Percentiles rank a stretch among this genome's conserved stretches.
Evolutionary conservation across 2,329 filamentous ascomycete species (phyloP).

Genomic region (Trichoderma aggressivum): DNA sequence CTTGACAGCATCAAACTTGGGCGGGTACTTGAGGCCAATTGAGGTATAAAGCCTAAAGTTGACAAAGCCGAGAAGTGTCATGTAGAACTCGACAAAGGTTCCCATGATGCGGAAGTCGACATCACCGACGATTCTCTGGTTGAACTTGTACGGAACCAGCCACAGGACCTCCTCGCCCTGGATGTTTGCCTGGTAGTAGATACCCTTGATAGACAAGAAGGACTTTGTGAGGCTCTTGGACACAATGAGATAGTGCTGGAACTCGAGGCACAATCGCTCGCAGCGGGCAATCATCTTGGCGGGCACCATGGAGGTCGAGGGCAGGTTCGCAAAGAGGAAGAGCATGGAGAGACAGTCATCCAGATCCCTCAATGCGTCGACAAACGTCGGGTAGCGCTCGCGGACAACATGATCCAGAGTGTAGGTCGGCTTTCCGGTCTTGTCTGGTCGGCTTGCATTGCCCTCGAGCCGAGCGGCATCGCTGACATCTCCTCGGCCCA

Average conservation of each 20-base stretch:
- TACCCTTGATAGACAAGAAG: slow-evolving; percentile 97
- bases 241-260: slow-evolving; percentile 94
- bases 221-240: slow-evolving; percentile 91
- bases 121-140: slow-evolving; percentile 88
- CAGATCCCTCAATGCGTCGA: slow-evolving; percentile 88
- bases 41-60: slow-evolving; percentile 94
- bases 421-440: slow-evolving; percentile 84
- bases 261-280: slow-evolving; percentile 89
- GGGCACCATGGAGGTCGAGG: slow-evolving; percentile 82
- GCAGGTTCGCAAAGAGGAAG: slow-evolving; percentile 95
- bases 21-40: slow-evolving; percentile 88
- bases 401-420: slow-evolving; percentile 96
- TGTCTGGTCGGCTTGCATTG: slow-evolving; percentile 84
- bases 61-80: slow-evolving; percentile 89
- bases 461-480: slow-evolving; percentile 83
- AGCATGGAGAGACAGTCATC: slow-evolving; percentile 97
- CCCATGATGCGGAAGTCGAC: slow-evolving; percentile 99
- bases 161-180: slow-evolving; percentile 96
- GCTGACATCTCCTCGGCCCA: slow-evolving; percentile 85
- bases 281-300: slow-evolving; percentile 94
- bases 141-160: slow-evolving; percentile 97
- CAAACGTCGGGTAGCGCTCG: slow-evolving; percentile 95
- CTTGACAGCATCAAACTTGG: slow-evolving; percentile 82
- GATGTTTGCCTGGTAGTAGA: slow-evolving; percentile 98
- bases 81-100: slow-evolving; percentile 98